Evolutionary conservation across 257 asterid genomes (phyloP).

Genomic region (Primulina eburnea): DNA sequence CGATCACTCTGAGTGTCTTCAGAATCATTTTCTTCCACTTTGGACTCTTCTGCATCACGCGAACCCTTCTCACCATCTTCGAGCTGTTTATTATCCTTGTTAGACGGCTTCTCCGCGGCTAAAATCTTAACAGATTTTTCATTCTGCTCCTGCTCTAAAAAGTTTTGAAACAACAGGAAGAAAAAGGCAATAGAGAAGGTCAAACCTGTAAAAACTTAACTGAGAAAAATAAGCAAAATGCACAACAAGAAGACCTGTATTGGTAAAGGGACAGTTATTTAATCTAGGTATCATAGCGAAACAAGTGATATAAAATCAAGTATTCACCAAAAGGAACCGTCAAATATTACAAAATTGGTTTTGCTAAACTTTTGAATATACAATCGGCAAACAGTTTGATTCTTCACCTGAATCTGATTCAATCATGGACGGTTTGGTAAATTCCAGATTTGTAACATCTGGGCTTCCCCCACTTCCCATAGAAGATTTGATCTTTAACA

Average conservation of each 20-base stretch:
- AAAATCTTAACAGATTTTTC: constrained; percentile 11
- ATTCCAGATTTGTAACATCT: constrained; percentile 32
- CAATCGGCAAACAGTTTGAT: constrained; percentile 11
- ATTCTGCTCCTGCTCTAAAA: constrained; percentile 42
- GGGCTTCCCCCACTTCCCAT: constrained; percentile 43
- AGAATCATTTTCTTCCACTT: constrained; percentile 40
- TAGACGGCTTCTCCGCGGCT: constrained; percentile 30
- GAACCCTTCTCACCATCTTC: constrained; percentile 41
- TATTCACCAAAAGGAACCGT: not conserved
- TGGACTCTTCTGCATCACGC: constrained; percentile 44
- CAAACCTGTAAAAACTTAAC: constrained; percentile 4
- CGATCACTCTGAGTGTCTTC: constrained; percentile 51
- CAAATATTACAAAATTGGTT: constrained; percentile 15
- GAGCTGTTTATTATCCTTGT: constrained; percentile 36
- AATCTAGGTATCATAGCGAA: not conserved
- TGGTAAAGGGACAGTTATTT: not conserved
- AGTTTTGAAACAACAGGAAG: constrained; percentile 15
- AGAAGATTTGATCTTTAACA: constrained; percentile 40
- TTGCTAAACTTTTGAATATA: constrained; percentile 25
- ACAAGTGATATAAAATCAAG: not conserved
- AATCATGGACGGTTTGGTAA: constrained; percentile 33
- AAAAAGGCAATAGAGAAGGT: constrained; percentile 12
- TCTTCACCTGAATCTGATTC: constrained; percentile 55
- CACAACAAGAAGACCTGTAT: not conserved
- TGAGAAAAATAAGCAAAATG: not conserved